These are phyloP conservation scores for Dipteronia sinensis DNA, from an alignment of 345 rosid species.

Conservation along the genomic window DNA sequence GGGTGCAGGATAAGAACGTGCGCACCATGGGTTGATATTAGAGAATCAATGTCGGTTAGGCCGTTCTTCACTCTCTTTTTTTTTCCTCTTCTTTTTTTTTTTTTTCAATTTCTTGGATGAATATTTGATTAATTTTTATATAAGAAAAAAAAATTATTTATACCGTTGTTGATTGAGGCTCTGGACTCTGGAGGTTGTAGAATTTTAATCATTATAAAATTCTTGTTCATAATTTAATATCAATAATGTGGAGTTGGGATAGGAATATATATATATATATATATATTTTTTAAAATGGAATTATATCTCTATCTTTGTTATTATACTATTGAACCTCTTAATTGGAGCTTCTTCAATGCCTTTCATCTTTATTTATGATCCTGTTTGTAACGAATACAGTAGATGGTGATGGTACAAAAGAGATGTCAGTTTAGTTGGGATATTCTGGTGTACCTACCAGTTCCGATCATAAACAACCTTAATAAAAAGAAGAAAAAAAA, in stretches of 20 bases:
- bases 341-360: neutral
- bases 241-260: neutral
- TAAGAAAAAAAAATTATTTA: neutral
- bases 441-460: no score
- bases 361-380: no score
- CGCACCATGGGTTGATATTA: neutral
- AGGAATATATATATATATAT: no score
- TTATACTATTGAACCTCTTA: neutral
- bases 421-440: no score
- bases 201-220: neutral
- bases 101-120: neutral
- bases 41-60: constrained; percentile 12
- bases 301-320: neutral
- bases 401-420: no score
- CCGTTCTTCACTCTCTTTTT: neutral
- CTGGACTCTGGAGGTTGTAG: constrained; percentile 9
- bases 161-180: neutral
- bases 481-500: no score
- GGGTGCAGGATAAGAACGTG: constrained; percentile 3
- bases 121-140: neutral
- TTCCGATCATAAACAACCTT: no score
- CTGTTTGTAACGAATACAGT: no score
- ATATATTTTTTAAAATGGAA: neutral
- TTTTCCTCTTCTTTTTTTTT: neutral
- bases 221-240: neutral